Conservation (phyloP, 305 asterid species). For the Nicotiana rustica region DNA sequence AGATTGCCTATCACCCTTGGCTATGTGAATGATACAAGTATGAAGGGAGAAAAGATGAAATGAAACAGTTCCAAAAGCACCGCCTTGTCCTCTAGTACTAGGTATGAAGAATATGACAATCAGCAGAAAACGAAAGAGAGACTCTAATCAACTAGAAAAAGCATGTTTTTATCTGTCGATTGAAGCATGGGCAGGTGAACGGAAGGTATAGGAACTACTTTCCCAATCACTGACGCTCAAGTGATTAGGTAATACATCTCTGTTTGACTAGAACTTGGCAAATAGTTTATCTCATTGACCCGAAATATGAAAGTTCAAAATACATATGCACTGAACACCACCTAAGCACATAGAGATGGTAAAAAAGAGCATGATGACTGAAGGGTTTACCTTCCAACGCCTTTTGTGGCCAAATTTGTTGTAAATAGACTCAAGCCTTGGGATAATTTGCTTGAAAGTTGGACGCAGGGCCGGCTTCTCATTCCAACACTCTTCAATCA, state of each 20-base stretch:
- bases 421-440: slow-evolving; percentile 71
- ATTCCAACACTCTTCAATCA: slow-evolving; percentile 92
- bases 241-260: slow-evolving; percentile 2
- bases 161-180: background rate
- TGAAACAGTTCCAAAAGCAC: background rate
- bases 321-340: slow-evolving; percentile 11
- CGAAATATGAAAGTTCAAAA: background rate
- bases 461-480: slow-evolving; percentile 77
- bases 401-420: slow-evolving; percentile 71
- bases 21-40: background rate
- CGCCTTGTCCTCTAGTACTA: slow-evolving; percentile 9
- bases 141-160: background rate
- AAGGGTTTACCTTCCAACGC: slow-evolving; percentile 77
- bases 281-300: background rate
- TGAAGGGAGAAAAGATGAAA: background rate
- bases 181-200: background rate
- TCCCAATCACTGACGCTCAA: slow-evolving; percentile 3
- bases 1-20: background rate
- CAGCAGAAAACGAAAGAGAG: slow-evolving; percentile 6
- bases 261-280: background rate
- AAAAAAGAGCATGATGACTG: background rate
- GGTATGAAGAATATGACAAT: background rate
- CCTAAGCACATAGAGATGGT: background rate
- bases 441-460: slow-evolving; percentile 84
- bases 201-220: background rate